A percentile compares a stretch with the other conserved stretches of the same genome.
Conservation (phyloP, 306 rosid species). For the Hippophae gyantsensis region DNA sequence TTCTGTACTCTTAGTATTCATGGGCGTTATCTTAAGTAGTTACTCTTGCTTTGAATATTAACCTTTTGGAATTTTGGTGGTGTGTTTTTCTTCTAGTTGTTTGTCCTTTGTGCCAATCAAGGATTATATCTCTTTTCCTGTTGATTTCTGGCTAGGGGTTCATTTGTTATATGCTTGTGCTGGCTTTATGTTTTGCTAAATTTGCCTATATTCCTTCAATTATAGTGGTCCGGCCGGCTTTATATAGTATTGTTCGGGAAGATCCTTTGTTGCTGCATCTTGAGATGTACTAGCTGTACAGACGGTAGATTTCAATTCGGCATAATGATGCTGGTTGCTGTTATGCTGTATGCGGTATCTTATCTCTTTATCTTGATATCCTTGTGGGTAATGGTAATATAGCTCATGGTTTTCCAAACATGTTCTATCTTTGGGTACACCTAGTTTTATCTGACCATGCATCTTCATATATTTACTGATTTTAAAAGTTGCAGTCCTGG, state of each 20-base stretch:
- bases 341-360: slow-evolving; percentile 27
- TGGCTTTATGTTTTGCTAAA: slow-evolving; percentile 6
- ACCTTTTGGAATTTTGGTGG: slow-evolving; percentile 5
- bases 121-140: neutral
- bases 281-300: slow-evolving; percentile 33
- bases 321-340: slow-evolving; percentile 33
- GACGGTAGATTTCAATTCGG: slow-evolving; percentile 30
- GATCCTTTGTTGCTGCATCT: slow-evolving; percentile 37
- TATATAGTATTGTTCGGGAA: slow-evolving; percentile 37
- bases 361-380: slow-evolving; percentile 24
- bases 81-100: slow-evolving; percentile 2
- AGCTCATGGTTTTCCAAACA: slow-evolving; percentile 9
- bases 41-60: slow-evolving; percentile 14
- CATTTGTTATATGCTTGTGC: neutral
- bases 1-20: slow-evolving; percentile 22
- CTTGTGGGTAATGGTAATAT: slow-evolving; percentile 34
- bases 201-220: slow-evolving; percentile 19
- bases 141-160: neutral
- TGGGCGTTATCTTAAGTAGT: slow-evolving; percentile 11
- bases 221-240: slow-evolving; percentile 25
- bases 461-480: slow-evolving; percentile 18
- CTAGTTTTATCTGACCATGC: slow-evolving; percentile 15
- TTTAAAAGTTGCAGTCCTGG: slow-evolving; percentile 22
- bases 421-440: slow-evolving; percentile 20
- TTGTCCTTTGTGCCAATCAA: slow-evolving; percentile 6